Percentiles rank a stretch among this genome's conserved stretches.
Evolutionary conservation across 345 rosid genomes (phyloP).

Genomic region (Trapa bicornis): DNA sequence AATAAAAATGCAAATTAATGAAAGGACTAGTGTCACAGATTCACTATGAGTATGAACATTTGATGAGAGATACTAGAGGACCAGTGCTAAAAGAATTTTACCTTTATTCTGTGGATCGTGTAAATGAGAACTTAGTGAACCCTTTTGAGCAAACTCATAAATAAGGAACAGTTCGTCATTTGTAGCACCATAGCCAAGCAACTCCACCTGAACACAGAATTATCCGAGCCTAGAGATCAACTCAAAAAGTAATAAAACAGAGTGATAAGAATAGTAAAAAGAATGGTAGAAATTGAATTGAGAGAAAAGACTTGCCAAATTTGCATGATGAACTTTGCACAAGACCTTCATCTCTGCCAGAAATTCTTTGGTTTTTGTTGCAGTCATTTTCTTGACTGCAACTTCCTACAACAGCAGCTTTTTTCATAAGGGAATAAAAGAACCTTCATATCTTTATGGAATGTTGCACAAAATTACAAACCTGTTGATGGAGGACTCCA

Average conservation of each 20-base stretch:
- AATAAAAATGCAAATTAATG: not conserved
- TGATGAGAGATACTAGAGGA: not conserved
- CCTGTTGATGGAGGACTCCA: conserved; percentile 78
- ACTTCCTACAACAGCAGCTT: conserved; percentile 44
- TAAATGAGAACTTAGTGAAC: conserved; percentile 70
- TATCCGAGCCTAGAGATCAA: conserved; percentile 2
- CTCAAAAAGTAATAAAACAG: not conserved
- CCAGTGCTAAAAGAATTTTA: conserved; percentile 6
- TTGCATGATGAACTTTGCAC: conserved; percentile 92
- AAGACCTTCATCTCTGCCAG: conserved; percentile 90
- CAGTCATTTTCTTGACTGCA: conserved; percentile 84
- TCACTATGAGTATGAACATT: not conserved
- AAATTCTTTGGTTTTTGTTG: conserved; percentile 86
- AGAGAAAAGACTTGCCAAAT: conserved; percentile 47
- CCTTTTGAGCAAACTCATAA: conserved; percentile 86
- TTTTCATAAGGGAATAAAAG: not conserved
- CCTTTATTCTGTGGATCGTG: conserved; percentile 92
- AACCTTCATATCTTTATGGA: too few relatives aligned
- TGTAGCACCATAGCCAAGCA: conserved; percentile 81
- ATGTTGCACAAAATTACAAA: conserved; percentile 11
- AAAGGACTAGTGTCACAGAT: not conserved
- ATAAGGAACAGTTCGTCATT: conserved; percentile 72
- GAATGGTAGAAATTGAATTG: not conserved
- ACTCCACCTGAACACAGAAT: conserved; percentile 67
- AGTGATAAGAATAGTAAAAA: not conserved